A percentile compares a stretch with the other conserved stretches of the same genome.
Conservation (phyloP, 768 basidiomycete genomes). For the Kwoniella botswanensis region DNA sequence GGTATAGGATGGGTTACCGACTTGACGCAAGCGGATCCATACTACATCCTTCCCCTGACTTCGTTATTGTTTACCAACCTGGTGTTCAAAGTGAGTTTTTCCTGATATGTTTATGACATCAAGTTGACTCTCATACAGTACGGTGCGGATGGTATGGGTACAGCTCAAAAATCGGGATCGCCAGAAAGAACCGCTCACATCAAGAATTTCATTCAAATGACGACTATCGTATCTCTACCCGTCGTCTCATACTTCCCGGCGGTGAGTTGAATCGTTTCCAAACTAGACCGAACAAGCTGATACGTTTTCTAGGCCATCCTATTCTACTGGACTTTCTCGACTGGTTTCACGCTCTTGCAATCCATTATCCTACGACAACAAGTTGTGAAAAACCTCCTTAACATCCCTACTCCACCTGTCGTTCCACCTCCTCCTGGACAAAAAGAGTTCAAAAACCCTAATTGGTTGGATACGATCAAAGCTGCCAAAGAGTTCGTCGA, state of each 20-base stretch:
- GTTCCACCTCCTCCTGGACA: constrained; percentile 31
- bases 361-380: constrained; percentile 61
- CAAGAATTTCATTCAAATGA: constrained; percentile 70
- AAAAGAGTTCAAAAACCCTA: constrained; percentile 24
- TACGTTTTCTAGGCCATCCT: constrained; percentile 63
- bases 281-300: neutral
- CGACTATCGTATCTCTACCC: constrained; percentile 65
- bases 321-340: constrained; percentile 66
- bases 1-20: constrained; percentile 77
- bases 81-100: constrained; percentile 69
- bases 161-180: constrained; percentile 62
- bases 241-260: constrained; percentile 69
- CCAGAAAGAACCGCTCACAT: constrained; percentile 65
- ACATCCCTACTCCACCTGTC: constrained; percentile 38
- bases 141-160: constrained; percentile 24
- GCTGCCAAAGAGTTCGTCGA: constrained; percentile 22
- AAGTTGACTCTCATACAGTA: constrained; percentile 2
- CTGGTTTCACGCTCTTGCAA: constrained; percentile 65
- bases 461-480: constrained; percentile 33
- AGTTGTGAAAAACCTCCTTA: constrained; percentile 31
- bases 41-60: constrained; percentile 71
- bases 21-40: constrained; percentile 77
- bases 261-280: constrained; percentile 62
- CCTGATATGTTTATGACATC: neutral
- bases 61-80: constrained; percentile 68